phyloP scores from a whole-genome alignment of 148 eudicot species.

The Dianthus caryophyllus region DNA sequence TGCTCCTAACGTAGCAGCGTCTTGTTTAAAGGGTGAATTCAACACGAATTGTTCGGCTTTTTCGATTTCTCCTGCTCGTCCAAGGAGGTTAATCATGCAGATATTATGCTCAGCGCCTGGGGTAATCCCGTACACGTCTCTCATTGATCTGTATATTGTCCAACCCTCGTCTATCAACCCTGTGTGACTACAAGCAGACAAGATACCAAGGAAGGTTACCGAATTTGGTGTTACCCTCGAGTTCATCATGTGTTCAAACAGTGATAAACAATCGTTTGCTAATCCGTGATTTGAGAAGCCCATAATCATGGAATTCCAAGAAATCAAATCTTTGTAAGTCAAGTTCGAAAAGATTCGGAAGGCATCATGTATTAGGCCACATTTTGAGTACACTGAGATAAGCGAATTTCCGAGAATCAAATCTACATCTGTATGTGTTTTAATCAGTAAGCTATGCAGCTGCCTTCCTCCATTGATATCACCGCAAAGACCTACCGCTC shows the following conservation, averaged over 20 bases:
- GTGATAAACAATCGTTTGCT: conserved; percentile 30
- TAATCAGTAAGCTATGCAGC: conserved; percentile 35
- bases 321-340: conserved; percentile 29
- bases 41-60: conserved; percentile 43
- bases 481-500: conserved; percentile 38
- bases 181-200: conserved; percentile 41
- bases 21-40: conserved; percentile 26
- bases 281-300: conserved; percentile 38
- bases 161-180: conserved; percentile 32
- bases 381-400: conserved; percentile 42
- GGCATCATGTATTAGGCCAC: conserved; percentile 37
- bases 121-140: conserved; percentile 21
- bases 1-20: conserved; percentile 37
- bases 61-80: conserved; percentile 34
- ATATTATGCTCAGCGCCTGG: conserved; percentile 32
- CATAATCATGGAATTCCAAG: conserved; percentile 49
- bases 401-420: conserved; percentile 34
- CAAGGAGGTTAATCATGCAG: conserved; percentile 37
- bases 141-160: conserved; percentile 30
- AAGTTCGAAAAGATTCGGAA: conserved; percentile 28
- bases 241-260: conserved; percentile 28
- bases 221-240: conserved; percentile 28
- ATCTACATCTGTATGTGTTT: conserved; percentile 27
- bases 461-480: conserved; percentile 33
- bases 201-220: conserved; percentile 33